A percentile compares a stretch with the other conserved stretches of the same genome.
phyloP scores from a whole-genome alignment of 2,329 filamentous ascomycete genomes.

The Hymenoscyphus occultus region DNA sequence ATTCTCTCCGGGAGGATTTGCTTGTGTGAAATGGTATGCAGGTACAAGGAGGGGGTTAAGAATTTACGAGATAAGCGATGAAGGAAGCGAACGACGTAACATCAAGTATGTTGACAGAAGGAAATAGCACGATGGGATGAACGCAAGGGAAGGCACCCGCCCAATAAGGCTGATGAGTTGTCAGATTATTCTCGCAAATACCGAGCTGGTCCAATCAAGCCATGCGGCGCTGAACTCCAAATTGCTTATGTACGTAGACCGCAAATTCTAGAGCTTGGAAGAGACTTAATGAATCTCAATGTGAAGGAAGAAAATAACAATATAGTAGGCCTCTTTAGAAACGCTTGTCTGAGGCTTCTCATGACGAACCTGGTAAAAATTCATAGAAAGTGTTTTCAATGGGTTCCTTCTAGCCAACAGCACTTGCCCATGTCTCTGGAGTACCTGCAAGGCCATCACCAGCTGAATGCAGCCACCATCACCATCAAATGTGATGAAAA shows the following conservation, averaged over 20 bases:
- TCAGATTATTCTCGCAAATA: not conserved
- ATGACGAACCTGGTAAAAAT: not conserved
- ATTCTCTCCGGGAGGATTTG: not conserved
- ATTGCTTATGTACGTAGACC: not conserved
- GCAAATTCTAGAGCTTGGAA: not conserved
- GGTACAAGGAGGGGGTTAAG: not conserved
- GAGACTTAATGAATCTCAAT: not conserved
- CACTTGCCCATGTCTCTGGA: not conserved
- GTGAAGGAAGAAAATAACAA: not conserved
- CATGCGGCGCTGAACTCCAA: too few relatives aligned
- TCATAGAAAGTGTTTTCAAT: too few relatives aligned
- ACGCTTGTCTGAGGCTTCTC: not conserved
- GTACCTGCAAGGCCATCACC: not conserved
- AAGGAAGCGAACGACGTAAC: not conserved
- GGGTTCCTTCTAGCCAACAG: not conserved
- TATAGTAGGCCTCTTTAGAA: too few relatives aligned
- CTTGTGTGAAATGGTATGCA: not conserved
- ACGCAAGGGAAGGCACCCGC: not conserved
- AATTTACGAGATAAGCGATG: not conserved
- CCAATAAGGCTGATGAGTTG: not conserved
- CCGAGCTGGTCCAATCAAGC: not conserved
- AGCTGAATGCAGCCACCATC: not conserved
- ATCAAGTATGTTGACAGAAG: not conserved
- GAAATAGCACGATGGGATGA: not conserved
- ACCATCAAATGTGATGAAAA: not conserved